Percentiles rank a stretch among this genome's conserved stretches.
These are phyloP conservation scores for Danielia reshetovae DNA, from an alignment of 805 yeast genomes.

Conservation along the genomic window DNA sequence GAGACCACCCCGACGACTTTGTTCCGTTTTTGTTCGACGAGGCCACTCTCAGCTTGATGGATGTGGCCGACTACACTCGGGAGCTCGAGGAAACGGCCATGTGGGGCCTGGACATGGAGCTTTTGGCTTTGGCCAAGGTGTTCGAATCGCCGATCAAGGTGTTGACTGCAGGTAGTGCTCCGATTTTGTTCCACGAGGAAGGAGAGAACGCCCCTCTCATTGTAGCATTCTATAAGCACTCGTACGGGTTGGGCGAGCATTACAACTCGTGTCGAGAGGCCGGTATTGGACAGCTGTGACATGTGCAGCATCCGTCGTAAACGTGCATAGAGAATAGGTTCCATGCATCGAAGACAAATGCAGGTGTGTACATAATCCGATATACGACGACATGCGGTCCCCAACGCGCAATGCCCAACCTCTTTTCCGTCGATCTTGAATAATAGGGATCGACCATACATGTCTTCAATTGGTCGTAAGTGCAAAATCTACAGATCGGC, in stretches of 20 bases:
- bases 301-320: no score
- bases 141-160: constrained; percentile 73
- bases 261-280: constrained; percentile 67
- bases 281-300: no score
- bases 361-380: no score
- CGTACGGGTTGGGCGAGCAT: constrained; percentile 91
- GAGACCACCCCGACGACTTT: constrained; percentile 62
- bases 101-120: constrained; percentile 97
- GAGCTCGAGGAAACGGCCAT: constrained; percentile 73
- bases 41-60: constrained; percentile 56
- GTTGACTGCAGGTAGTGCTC: constrained; percentile 71
- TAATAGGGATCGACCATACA: no score
- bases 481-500: no score
- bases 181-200: constrained; percentile 58
- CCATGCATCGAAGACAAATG: no score
- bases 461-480: no score
- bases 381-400: no score
- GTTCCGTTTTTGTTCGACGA: constrained; percentile 84
- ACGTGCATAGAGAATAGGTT: no score
- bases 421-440: no score
- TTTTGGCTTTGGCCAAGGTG: constrained; percentile 72
- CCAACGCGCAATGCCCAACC: no score
- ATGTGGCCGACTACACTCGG: constrained; percentile 63
- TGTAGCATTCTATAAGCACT: constrained; percentile 79
- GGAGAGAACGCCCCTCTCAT: constrained; percentile 53